phyloP scores from a whole-genome alignment of 192 early-diverging fungal species.

The Phycomyces blakesleeanus region DNA sequence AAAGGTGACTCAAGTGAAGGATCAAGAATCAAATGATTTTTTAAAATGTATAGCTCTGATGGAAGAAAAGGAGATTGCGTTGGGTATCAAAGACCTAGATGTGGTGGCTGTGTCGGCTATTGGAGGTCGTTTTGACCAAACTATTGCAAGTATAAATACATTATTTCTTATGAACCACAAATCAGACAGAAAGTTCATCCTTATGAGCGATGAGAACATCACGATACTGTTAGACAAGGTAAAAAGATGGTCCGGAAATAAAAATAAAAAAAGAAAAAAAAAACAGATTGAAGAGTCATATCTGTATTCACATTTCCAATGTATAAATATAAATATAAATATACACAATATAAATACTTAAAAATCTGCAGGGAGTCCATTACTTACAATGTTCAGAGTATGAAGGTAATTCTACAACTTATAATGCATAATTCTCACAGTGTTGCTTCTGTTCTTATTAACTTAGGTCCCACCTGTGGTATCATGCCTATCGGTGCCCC shows the following conservation, averaged over 20 bases:
- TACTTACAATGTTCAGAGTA: slow-evolving; percentile 56
- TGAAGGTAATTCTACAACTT: slow-evolving; percentile 44
- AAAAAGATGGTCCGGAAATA: slow-evolving; percentile 19
- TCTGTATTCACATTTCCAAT: too few species aligned
- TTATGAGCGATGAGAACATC: slow-evolving; percentile 74
- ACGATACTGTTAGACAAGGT: slow-evolving; percentile 66
- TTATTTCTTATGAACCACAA: slow-evolving; percentile 60
- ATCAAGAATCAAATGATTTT: slow-evolving; percentile 78
- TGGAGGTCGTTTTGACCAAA: slow-evolving; percentile 88
- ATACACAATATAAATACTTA: not conserved
- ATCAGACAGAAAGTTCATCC: slow-evolving; percentile 46
- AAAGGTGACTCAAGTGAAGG: slow-evolving; percentile 39
- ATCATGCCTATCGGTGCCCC: slow-evolving; percentile 76
- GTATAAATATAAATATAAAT: too few species aligned
- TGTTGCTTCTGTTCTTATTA: too few species aligned
- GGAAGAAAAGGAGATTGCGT: slow-evolving; percentile 23
- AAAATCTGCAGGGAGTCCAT: slow-evolving; percentile 69
- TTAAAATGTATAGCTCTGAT: slow-evolving; percentile 73
- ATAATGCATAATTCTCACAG: not conserved
- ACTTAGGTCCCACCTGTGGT: slow-evolving; percentile 76
- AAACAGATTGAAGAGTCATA: too few species aligned
- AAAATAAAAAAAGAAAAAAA: too few species aligned
- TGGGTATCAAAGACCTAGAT: slow-evolving; percentile 32
- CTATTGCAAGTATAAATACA: slow-evolving; percentile 73
- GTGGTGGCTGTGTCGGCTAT: slow-evolving; percentile 80